phyloP scores from a whole-genome alignment of 2,329 filamentous ascomycete species.

The Septoria linicola region DNA sequence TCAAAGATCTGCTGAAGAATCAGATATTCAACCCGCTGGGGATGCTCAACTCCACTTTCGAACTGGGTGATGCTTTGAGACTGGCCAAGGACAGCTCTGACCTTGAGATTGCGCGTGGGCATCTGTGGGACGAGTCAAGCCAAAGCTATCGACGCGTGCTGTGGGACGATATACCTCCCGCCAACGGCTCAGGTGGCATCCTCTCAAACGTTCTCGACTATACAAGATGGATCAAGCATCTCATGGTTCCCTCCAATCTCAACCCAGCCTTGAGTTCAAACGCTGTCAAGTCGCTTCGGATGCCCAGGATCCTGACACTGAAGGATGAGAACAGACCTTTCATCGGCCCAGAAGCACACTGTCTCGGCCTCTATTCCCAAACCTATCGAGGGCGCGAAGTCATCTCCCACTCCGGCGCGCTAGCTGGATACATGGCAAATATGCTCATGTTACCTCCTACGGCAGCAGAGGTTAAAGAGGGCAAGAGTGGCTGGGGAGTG shows the following conservation, averaged over 20 bases:
- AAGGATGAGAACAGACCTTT: constrained; percentile 19
- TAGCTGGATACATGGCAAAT: constrained; percentile 48
- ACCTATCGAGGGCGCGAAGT: constrained; percentile 48
- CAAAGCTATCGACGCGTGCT: constrained; percentile 11
- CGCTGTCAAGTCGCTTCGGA: constrained; percentile 18
- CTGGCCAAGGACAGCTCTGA: constrained; percentile 12
- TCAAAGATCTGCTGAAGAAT: constrained; percentile 37
- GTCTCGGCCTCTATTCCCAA: constrained; percentile 43
- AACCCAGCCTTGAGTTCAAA: constrained; percentile 9
- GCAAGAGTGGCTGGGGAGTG: constrained; percentile 43
- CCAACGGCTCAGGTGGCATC: constrained; percentile 30
- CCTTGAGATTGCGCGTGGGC: constrained; percentile 24
- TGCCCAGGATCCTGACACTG: constrained; percentile 11
- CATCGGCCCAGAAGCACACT: constrained; percentile 41
- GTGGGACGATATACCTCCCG: constrained; percentile 17
- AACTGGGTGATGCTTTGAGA: constrained; percentile 35
- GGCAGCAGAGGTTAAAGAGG: constrained; percentile 11
- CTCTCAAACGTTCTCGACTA: constrained; percentile 54
- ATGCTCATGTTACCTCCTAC: constrained; percentile 47
- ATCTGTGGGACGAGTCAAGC: constrained; percentile 28
- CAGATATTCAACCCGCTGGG: constrained; percentile 44
- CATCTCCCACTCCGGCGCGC: constrained; percentile 46
- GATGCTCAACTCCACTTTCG: constrained; percentile 44
- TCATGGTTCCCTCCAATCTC: constrained; percentile 41
- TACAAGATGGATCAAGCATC: constrained; percentile 51